phyloP scores from a whole-genome alignment of 2,329 filamentous ascomycete genomes.

The Byssoonygena ceratinophila region DNA sequence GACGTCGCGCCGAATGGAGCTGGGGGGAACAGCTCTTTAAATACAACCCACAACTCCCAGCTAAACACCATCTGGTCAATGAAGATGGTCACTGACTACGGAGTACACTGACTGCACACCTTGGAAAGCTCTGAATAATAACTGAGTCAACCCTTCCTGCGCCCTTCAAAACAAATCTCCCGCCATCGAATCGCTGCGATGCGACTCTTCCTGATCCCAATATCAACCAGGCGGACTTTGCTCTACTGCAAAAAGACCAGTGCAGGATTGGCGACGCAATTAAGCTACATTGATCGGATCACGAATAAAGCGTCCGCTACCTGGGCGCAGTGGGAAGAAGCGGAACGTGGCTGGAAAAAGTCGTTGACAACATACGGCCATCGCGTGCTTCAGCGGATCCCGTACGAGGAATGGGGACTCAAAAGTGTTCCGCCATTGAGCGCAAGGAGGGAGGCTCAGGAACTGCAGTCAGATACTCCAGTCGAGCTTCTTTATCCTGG shows the following conservation, averaged over 20 bases:
- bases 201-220: conserved; percentile 87
- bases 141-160: conserved; percentile 1
- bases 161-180: background rate
- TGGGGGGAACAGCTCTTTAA: no score
- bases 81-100: conserved; percentile 4
- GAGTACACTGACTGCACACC: background rate
- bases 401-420: conserved; percentile 94
- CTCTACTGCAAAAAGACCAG: conserved; percentile 78
- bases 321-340: conserved; percentile 82
- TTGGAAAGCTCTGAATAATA: conserved; percentile 1
- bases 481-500: conserved; percentile 60
- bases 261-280: conserved; percentile 44
- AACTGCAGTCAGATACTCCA: conserved; percentile 52
- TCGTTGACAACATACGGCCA: conserved; percentile 80
- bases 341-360: conserved; percentile 77
- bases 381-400: conserved; percentile 70
- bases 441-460: conserved; percentile 52
- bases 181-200: conserved; percentile 40
- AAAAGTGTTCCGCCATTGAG: conserved; percentile 85
- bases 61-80: background rate
- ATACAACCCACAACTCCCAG: background rate
- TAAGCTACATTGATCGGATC: conserved; percentile 56
- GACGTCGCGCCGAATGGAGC: conserved; percentile 8
- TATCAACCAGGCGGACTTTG: conserved; percentile 81
- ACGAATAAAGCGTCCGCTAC: conserved; percentile 61